Base-by-base conservation (phyloP, 352 stramenopile species). In the Phytophthora foliorum region DNA sequence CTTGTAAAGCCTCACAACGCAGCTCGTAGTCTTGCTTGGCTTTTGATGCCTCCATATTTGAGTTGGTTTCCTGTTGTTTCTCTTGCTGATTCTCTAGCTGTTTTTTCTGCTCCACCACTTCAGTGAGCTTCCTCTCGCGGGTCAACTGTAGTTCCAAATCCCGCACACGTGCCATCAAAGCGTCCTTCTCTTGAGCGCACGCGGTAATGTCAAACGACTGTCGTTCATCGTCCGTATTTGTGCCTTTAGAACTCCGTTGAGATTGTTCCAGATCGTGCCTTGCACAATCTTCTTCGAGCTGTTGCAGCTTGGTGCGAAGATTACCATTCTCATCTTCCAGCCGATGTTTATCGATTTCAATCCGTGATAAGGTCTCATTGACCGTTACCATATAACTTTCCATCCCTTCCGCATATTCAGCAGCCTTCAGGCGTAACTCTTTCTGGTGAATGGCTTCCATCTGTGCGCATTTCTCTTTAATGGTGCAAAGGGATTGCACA, bases 401-500 rank as follows among this genome's bases (percentile, higher is more conserved):
- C 56, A 82, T 71, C 6, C 41, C 59, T 41, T 55, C 61, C 9
- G 62, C 60, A 11, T 80, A 68, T 19, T 76, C 72, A 16, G 49
- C 46, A 34, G 58, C 64, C 32, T 72, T 73, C 16, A 77, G 21
- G 8, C 69, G 52, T 5, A 71, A 53, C 17, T 67, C 57, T 50
- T 69, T 59, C 31, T 73, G 24, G 44, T 64, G 46, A 38, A 58
- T 24, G 52, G 25, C 34, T n/a, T 78, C 65, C 55, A 64, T 63
- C 29, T 75, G 59, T 14, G 66, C 71, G 27, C 55, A 76, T 42
- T 75, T 75, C 22, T 78, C 69, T 42, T 81, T 84, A 2, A 79
- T 71, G 7, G 63, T 62, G 21, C 69, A 80, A 3, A 90, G 54
- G 34, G 81, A 80, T 24, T 82, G 77, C 41, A 87, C 49, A 10